Conservation (phyloP, 2,329 filamentous ascomycete genomes). For the Plectosphaerella cucumerina region DNA sequence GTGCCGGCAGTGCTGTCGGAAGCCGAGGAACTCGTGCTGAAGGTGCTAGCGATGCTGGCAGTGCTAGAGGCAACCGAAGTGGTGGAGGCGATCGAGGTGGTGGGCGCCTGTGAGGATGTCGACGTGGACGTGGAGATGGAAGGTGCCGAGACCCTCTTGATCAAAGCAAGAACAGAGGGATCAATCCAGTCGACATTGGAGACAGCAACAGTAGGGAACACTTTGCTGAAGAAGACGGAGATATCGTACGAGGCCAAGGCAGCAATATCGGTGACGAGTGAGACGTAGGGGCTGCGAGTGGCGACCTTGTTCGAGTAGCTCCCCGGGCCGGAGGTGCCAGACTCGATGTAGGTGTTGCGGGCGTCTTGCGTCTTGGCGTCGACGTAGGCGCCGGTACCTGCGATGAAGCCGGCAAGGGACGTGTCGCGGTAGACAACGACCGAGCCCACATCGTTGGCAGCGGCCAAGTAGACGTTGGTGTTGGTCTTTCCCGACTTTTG, state of each 20-base stretch:
- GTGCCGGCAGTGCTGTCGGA: too few relatives aligned
- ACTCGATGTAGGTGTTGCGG: conserved; percentile 35
- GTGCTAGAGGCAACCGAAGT: neutral
- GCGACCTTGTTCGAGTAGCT: conserved; percentile 30
- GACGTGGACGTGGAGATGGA: neutral
- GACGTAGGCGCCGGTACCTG: conserved; percentile 25
- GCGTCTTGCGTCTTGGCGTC: conserved; percentile 25
- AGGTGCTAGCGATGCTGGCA: neutral
- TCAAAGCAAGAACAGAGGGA: conserved; percentile 18
- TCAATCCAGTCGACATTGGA: conserved; percentile 32
- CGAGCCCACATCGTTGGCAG: conserved; percentile 33
- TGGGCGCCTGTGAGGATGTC: neutral
- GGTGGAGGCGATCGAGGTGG: neutral
- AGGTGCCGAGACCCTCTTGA: neutral
- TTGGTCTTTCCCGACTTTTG: conserved; percentile 27
- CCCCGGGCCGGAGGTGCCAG: conserved; percentile 32
- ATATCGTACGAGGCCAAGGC: conserved; percentile 29
- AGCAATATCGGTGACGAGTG: conserved; percentile 22
- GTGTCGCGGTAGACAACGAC: conserved; percentile 36
- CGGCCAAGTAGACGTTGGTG: conserved; percentile 34
- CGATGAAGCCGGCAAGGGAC: conserved; percentile 29
- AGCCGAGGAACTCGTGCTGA: neutral
- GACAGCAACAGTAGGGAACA: conserved; percentile 26
- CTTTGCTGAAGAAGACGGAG: conserved; percentile 27
- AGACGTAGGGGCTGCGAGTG: conserved; percentile 27